Percentiles rank a stretch among this genome's conserved stretches.
phyloP scores from a whole-genome alignment of 2,329 filamentous ascomycete genomes.

The Talaromyces verruculosus region DNA sequence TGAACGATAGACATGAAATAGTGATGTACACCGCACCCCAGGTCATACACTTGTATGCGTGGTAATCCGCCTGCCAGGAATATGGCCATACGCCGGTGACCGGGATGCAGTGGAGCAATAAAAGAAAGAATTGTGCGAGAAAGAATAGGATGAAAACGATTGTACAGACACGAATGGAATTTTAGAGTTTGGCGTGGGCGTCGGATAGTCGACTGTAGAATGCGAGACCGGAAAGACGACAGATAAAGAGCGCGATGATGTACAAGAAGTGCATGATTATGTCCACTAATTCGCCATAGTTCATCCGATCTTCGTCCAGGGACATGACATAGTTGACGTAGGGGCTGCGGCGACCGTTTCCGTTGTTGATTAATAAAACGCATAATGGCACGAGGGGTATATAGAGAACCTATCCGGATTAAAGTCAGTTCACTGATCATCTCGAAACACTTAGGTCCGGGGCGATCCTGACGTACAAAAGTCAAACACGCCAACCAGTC shows the following conservation, averaged over 20 bases:
- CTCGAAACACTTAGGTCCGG: not conserved
- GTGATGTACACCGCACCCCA: slow-evolving; percentile 56
- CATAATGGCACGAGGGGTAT: slow-evolving; percentile 17
- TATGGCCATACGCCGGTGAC: slow-evolving; percentile 57
- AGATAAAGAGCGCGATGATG: slow-evolving; percentile 51
- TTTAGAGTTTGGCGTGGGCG: slow-evolving; percentile 26
- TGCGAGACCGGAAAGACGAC: slow-evolving; percentile 54
- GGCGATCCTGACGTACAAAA: slow-evolving; percentile 38
- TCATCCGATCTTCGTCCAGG: slow-evolving; percentile 17
- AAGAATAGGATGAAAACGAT: slow-evolving; percentile 35
- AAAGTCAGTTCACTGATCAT: not conserved
- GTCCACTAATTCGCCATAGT: slow-evolving; percentile 50
- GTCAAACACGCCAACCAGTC: slow-evolving; percentile 52
- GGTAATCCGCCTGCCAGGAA: slow-evolving; percentile 45
- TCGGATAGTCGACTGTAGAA: slow-evolving; percentile 52
- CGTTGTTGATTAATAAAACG: slow-evolving; percentile 16
- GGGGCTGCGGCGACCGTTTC: slow-evolving; percentile 15
- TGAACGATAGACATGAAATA: slow-evolving; percentile 51
- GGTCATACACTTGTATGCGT: slow-evolving; percentile 47
- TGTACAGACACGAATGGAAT: slow-evolving; percentile 13
- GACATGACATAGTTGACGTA: slow-evolving; percentile 21
- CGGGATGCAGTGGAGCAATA: slow-evolving; percentile 54
- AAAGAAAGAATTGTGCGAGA: slow-evolving; percentile 51
- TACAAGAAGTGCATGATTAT: slow-evolving; percentile 55
- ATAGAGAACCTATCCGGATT: slow-evolving; percentile 12